Evolutionary conservation across 1,284 basidiomycete genomes (phyloP), one percentile per base, ranked within the genome.

Genomic region (Moniliophthora roreri): DNA sequence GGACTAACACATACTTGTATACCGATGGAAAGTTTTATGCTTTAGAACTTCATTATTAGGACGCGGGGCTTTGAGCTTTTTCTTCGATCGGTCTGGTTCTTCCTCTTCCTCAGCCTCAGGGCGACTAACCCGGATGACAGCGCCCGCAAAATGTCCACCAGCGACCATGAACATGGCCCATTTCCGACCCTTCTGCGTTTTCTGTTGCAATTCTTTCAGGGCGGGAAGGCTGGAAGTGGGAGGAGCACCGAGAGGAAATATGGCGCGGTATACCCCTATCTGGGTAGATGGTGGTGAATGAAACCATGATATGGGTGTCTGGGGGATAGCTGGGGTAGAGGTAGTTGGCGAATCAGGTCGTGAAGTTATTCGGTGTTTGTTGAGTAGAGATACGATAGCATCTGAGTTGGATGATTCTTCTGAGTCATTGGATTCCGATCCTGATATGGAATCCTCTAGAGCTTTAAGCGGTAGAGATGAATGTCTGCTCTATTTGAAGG

Each of bases 11-110:
- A 56, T 56, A 96, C 94, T 99, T 0, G 97, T 99, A 69, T 99
- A 99, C 6, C 97, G 87, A 70, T 99, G 97, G 70, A 98, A 99
- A 0, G 97, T 98, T 73, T 99, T 99, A 67, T 97, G 93, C 56
- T 80, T 79, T 39, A 99, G 63, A 2, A 99, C 82, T 63, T 95
- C 87, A 2, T 87, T 83, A 48, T 89, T 85, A 2, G 83, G 75
- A 60, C 79, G 85, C 0, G 81, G 76, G 58, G 70, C 85, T 68
- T 71, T 83, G 58, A 77, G 78, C 60, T 83, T 86, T 57, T 83
- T 83, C 62, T 76, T 80, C 51, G 48, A 51, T 28, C 74, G 78
- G 34, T 66, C 65, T 32, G 56, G 67, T 24, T 69, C 71, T 35
- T 77, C 70, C 37, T 65, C 72, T 16, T 77, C 77, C 23, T 77